These are phyloP conservation scores for Boletus rufocinnamomeus DNA, from an alignment of 768 basidiomycete species.

Conservation along the genomic window DNA sequence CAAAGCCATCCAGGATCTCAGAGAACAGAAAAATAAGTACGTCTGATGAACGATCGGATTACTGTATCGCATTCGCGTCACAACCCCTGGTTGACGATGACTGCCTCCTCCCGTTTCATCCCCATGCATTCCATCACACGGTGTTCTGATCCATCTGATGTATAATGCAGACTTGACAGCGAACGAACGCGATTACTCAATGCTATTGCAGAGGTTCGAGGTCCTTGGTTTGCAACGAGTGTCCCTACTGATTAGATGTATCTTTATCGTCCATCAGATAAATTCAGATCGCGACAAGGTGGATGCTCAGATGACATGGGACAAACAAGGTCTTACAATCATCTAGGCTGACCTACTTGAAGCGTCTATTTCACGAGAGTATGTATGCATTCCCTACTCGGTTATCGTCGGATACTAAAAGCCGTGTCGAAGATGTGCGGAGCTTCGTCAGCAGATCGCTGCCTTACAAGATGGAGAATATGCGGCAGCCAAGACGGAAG, in stretches of 20 bases:
- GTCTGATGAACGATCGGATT: conserved; percentile 26
- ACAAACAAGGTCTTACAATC: conserved; percentile 6
- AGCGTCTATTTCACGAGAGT: conserved; percentile 70
- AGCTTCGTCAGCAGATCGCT: conserved; percentile 67
- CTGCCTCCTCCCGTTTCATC: background rate
- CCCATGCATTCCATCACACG: conserved; percentile 4
- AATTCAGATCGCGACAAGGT: conserved; percentile 84
- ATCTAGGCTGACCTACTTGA: conserved; percentile 67
- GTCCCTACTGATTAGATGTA: conserved; percentile 15
- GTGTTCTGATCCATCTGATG: conserved; percentile 16
- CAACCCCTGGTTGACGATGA: background rate
- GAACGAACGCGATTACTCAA: conserved; percentile 70
- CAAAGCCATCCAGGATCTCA: conserved; percentile 76
- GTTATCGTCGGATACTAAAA: conserved; percentile 11
- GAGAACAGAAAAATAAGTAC: conserved; percentile 84
- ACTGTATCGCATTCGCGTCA: background rate
- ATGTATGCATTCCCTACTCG: conserved; percentile 24
- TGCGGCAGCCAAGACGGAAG: conserved; percentile 69
- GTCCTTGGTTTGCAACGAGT: conserved; percentile 7
- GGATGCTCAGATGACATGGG: conserved; percentile 10
- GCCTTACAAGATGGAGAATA: conserved; percentile 77
- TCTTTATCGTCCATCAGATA: conserved; percentile 43
- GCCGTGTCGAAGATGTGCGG: conserved; percentile 50
- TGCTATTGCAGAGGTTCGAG: conserved; percentile 66
- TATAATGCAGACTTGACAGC: conserved; percentile 61